Evolutionary conservation across 108 stramenopile species (phyloP), one percentile per base, ranked within the genome.

Genomic region (Skeletonema menzelii): DNA sequence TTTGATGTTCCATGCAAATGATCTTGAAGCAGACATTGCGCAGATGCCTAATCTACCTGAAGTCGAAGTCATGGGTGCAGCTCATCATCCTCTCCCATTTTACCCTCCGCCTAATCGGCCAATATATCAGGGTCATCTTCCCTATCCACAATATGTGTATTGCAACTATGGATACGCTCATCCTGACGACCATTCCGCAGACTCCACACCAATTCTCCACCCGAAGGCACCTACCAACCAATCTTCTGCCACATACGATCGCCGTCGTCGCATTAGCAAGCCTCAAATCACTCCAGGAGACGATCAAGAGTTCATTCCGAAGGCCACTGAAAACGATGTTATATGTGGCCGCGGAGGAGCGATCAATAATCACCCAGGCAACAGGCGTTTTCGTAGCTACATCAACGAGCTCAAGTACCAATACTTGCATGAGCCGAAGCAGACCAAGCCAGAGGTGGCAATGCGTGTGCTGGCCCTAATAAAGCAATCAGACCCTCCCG

Each of bases 291-390:
- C 28, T 3, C 11, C 65, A 28, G 26, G 37, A 49, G 27, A 30
- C 0, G 22, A 28, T 24, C 73, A 65, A 42, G 44, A 65, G n/a
- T 67, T 66, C 59, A 73, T 80, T 8, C 57, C 38, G n/a, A 56
- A 68, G 7, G 63, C 65, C 27, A 73, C 67, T 27, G 63, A 69
- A 5, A 69, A 69, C 57, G 79, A 80, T 69, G 79, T 80, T 1
- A 69, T 80, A 0, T 80, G 79, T 27, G 79, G 79, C 22, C 55
- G 80, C 6, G 80, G 80, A 1, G 80, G 80, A 30, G 70, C 64
- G 7, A 63, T 82, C 14, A 82, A 82, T 27, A 73, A 56, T 37
- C 80, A 77, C 19, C 76, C 80, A 35, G 80, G 80, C 20, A 82
- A 82, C 44, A 72, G 59, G 56, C 40, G 76, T n/a, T 82, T 82